Evolutionary conservation across 306 rosid species (phyloP), one percentile per base, ranked within the genome.

Genomic region (Carpinus fangiana): DNA sequence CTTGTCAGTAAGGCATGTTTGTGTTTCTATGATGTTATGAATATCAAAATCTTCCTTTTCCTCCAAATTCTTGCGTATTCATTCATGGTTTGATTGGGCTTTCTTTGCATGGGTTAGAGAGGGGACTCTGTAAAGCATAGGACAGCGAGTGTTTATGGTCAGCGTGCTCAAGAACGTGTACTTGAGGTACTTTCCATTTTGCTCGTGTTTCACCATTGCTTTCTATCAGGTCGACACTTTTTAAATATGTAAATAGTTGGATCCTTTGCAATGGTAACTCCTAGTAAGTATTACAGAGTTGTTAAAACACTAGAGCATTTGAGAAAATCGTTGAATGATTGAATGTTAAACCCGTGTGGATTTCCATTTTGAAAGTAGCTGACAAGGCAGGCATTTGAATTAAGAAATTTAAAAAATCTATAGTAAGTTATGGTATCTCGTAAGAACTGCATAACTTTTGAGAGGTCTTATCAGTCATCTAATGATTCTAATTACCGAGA

Each of bases 81-180:
- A 38, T n/a, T 75, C 31, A 66, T 74, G 74, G 60, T 78, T 78
- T 87, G 78, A 66, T 68, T 79, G 74, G 54, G 72, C 5, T 90
- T 89, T 59, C 21, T 89, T 88, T 78, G 91, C 92, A 17, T 92
- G 75, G 86, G 88, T 86, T 84, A 95, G 98, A 73, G 81, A 82
- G 76, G 78, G 86, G 86, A 87, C 47, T 26, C 74, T 71, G 80
- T 70, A 70, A 82, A 72, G 83, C 89, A 26, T 71, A 45, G 79
- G 60, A 72, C 76, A 36, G 77, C 77, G 50, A 88, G 57, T 87
- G 93, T 66, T 76, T 81, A 83, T 75, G 84, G 82, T 80, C 84
- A 73, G 75, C 85, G 72, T 54, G 89, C 91, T 84, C 89, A 77
- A 78, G 90, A 87, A 69, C 80, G 73, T 38, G 81, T 85, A 43